Percentiles rank a stretch among this genome's conserved stretches.
Evolutionary conservation across 2,329 filamentous ascomycete species (phyloP).

Genomic region (Boeremia lycopersici): DNA sequence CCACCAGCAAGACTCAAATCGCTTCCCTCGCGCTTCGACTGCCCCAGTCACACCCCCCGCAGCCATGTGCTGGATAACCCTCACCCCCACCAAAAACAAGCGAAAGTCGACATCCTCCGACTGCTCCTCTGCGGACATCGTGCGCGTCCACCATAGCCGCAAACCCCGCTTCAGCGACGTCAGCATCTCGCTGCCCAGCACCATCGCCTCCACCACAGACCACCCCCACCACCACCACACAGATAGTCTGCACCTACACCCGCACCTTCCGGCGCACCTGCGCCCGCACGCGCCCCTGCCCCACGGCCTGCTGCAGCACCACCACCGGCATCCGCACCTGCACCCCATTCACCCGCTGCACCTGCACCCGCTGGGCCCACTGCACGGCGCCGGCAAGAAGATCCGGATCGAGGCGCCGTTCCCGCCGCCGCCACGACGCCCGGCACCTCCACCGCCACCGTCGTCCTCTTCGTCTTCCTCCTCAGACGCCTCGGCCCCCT

Average conservation of each 20-base stretch:
- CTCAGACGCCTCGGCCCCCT: conserved; percentile 5
- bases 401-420: neutral
- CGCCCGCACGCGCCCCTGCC: conserved; percentile 28
- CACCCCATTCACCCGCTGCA: conserved; percentile 35
- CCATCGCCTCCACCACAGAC: conserved; percentile 6
- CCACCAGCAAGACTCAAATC: conserved; percentile 28
- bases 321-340: conserved; percentile 26
- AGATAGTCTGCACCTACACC: conserved; percentile 8
- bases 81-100: conserved; percentile 33
- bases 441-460: conserved; percentile 4
- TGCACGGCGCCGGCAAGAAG: conserved; percentile 28
- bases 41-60: conserved; percentile 5
- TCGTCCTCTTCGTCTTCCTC: conserved; percentile 10
- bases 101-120: conserved; percentile 13
- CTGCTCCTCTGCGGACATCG: conserved; percentile 30
- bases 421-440: conserved; percentile 23
- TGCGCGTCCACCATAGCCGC: conserved; percentile 33
- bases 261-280: conserved; percentile 31
- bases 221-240: conserved; percentile 14
- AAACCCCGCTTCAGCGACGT: conserved; percentile 30
- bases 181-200: conserved; percentile 30
- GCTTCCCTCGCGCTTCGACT: conserved; percentile 29
- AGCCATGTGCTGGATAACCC: conserved; percentile 43
- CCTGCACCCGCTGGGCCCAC: conserved; percentile 29
- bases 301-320: conserved; percentile 21